Conservation (phyloP, 139 green algal genomes). For the Desmodesmus armatus region DNA sequence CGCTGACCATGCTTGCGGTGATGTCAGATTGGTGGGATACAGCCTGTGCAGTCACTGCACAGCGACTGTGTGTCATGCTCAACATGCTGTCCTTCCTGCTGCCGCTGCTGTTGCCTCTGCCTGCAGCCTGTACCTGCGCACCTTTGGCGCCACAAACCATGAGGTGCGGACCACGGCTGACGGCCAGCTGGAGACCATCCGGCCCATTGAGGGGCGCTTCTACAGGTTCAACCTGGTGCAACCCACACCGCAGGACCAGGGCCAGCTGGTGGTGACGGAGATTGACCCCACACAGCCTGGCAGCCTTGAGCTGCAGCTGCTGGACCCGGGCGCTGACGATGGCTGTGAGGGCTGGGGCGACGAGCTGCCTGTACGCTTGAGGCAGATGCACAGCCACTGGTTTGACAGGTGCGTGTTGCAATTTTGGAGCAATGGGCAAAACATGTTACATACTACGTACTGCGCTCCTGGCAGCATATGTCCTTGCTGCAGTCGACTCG, state of each 20-base stretch:
- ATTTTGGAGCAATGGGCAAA: too few species aligned
- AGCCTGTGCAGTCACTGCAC: too few species aligned
- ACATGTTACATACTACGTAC: too few species aligned
- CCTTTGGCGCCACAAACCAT: conserved; percentile 63
- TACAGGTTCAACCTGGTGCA: conserved; percentile 38
- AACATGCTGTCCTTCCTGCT: too few species aligned
- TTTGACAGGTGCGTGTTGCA: conserved; percentile 35
- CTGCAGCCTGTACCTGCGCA: conserved; percentile 57
- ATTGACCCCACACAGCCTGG: background rate
- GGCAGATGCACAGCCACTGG: conserved; percentile 47
- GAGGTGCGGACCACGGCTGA: conserved; percentile 54
- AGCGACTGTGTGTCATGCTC: too few species aligned
- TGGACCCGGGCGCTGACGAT: conserved; percentile 18
- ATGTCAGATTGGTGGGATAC: too few species aligned
- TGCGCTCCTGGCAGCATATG: too few species aligned
- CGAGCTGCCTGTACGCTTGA: conserved; percentile 19
- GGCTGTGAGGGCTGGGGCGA: conserved; percentile 7
- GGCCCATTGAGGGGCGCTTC: conserved; percentile 15
- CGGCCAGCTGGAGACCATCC: conserved; percentile 45
- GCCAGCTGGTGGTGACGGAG: conserved; percentile 12
- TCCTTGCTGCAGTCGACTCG: too few species aligned
- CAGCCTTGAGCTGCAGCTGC: conserved; percentile 19
- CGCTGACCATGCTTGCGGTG: too few species aligned
- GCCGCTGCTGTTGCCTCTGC: too few species aligned
- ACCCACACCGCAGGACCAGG: background rate